These are phyloP conservation scores for Tulasnella sp. DNA, from an alignment of 768 basidiomycete genomes.

Conservation along the genomic window DNA sequence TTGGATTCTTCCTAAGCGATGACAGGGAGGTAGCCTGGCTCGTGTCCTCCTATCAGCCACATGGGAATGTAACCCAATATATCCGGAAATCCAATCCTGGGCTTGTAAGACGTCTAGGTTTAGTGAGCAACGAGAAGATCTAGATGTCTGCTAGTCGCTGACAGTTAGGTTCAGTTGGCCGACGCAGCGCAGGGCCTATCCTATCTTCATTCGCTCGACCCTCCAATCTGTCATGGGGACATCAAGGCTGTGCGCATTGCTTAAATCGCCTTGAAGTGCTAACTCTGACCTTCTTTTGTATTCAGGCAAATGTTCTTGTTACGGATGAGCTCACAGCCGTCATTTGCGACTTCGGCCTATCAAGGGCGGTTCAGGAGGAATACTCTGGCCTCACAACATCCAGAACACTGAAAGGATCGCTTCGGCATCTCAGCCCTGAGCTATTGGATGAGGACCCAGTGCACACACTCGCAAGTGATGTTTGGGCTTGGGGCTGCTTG, in stretches of 20 bases:
- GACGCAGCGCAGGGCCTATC: neutral
- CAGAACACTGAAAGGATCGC: neutral
- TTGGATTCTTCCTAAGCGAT: slow-evolving; percentile 8
- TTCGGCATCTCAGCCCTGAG: slow-evolving; percentile 15
- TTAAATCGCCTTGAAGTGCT: neutral
- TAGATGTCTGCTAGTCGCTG: neutral
- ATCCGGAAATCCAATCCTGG: neutral
- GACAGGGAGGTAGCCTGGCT: slow-evolving; percentile 6
- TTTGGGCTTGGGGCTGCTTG: slow-evolving; percentile 12
- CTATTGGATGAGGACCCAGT: slow-evolving; percentile 7
- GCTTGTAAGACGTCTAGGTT: neutral
- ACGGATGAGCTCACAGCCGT: neutral
- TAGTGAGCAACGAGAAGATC: neutral
- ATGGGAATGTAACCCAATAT: neutral
- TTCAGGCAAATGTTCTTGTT: neutral
- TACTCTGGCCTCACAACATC: slow-evolving; percentile 4
- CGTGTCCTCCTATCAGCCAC: slow-evolving; percentile 2
- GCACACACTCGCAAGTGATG: neutral
- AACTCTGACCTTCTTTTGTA: neutral
- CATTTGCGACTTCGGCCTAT: slow-evolving; percentile 1
- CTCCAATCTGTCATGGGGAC: slow-evolving; percentile 16
- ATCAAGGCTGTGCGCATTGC: slow-evolving; percentile 12
- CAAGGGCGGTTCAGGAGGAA: neutral
- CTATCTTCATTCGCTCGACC: slow-evolving; percentile 12
- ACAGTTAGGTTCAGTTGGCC: neutral